These are phyloP conservation scores for Yamadazyma taylorii DNA, from an alignment of 1,139 yeast genomes.

Conservation along the genomic window DNA sequence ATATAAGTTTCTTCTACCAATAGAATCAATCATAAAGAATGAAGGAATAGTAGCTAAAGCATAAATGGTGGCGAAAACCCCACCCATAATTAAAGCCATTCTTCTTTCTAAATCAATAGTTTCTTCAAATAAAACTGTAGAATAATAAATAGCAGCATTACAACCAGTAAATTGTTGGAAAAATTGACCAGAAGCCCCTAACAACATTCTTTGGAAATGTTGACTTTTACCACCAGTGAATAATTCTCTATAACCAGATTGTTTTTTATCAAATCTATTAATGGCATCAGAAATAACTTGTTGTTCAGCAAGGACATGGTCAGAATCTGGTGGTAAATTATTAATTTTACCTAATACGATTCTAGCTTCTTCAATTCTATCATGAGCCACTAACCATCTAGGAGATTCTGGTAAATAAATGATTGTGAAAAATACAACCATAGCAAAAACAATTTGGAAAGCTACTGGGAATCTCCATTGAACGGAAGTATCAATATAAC, in stretches of 20 bases:
- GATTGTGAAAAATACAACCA: slow-evolving; percentile 35
- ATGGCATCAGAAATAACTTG: slow-evolving; percentile 44
- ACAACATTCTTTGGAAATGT: slow-evolving; percentile 53
- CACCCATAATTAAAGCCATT: slow-evolving; percentile 59
- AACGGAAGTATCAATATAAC: slow-evolving; percentile 47
- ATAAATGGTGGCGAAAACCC: slow-evolving; percentile 63
- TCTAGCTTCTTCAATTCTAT: slow-evolving; percentile 51
- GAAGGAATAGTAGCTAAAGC: slow-evolving; percentile 64
- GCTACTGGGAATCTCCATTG: slow-evolving; percentile 52
- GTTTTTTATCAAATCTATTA: slow-evolving; percentile 37
- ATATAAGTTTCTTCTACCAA: slow-evolving; percentile 66
- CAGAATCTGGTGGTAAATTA: slow-evolving; percentile 40
- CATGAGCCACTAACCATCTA: slow-evolving; percentile 65
- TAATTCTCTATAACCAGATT: slow-evolving; percentile 48
- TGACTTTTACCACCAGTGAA: slow-evolving; percentile 60
- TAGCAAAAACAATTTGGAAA: slow-evolving; percentile 44
- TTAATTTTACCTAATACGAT: slow-evolving; percentile 42
- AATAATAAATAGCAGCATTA: slow-evolving; percentile 68
- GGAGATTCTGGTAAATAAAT: slow-evolving; percentile 65
- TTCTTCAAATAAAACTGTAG: slow-evolving; percentile 63
- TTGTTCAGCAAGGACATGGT: slow-evolving; percentile 44
- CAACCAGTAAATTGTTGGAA: slow-evolving; percentile 66
- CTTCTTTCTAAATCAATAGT: slow-evolving; percentile 50
- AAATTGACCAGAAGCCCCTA: slow-evolving; percentile 61
- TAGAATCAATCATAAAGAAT: slow-evolving; percentile 59